These are phyloP conservation scores for Sclerotinia subarctica DNA, from an alignment of 2,329 filamentous ascomycete species.

Conservation along the genomic window DNA sequence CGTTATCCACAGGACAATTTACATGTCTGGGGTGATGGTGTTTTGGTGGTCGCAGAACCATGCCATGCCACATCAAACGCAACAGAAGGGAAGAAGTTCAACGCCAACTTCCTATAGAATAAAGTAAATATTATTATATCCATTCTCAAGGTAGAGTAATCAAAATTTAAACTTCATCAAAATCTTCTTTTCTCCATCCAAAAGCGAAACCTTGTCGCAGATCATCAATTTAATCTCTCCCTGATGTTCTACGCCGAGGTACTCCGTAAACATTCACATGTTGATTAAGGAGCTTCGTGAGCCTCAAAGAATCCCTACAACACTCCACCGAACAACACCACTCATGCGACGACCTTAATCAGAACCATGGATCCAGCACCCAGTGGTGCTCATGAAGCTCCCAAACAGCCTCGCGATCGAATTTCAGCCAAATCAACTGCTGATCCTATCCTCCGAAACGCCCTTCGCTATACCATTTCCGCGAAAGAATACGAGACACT, in stretches of 20 bases:
- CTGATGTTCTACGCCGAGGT: slow-evolving; percentile 12
- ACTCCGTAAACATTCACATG: slow-evolving; percentile 16
- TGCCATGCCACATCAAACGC: background rate
- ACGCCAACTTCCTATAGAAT: no score
- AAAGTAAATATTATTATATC: background rate
- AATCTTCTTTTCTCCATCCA: background rate
- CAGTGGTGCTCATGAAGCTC: slow-evolving; percentile 24
- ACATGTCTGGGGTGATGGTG: background rate
- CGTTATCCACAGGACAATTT: background rate
- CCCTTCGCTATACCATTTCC: slow-evolving; percentile 80
- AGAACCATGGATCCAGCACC: slow-evolving; percentile 27
- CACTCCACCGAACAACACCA: background rate
- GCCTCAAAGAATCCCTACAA: background rate
- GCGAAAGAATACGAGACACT: slow-evolving; percentile 82
- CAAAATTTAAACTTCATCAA: background rate
- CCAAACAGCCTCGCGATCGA: slow-evolving; percentile 26
- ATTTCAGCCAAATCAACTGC: slow-evolving; percentile 39
- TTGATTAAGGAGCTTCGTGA: background rate
- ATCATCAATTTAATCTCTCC: slow-evolving; percentile 15
- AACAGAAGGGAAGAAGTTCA: background rate
- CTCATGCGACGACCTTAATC: slow-evolving; percentile 10
- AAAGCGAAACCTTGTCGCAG: background rate
- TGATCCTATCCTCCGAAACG: slow-evolving; percentile 78
- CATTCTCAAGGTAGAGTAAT: background rate
- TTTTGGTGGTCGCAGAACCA: background rate